Percentiles rank a stretch among this genome's conserved stretches.
Evolutionary conservation across 352 stramenopile genomes (phyloP).

Genomic region (Phytophthora palmivora): DNA sequence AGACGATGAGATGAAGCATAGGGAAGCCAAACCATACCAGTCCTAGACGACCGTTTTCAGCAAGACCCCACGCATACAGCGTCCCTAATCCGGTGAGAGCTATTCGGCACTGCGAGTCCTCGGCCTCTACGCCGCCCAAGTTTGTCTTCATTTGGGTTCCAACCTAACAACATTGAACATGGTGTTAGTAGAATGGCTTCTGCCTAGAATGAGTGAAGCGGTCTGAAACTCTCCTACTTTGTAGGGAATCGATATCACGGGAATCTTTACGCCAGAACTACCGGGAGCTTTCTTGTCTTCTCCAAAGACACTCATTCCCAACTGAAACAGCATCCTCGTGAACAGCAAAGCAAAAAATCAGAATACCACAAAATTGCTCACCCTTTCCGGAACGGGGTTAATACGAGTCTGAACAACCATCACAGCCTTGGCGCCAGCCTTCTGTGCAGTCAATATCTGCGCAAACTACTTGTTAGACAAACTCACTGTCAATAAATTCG

Average conservation of each 20-base stretch:
- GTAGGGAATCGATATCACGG: slow-evolving; percentile 65
- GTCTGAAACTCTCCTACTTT: slow-evolving; percentile 31
- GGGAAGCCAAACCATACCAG: slow-evolving; percentile 39
- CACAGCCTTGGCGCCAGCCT: slow-evolving; percentile 69
- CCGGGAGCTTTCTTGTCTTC: slow-evolving; percentile 47
- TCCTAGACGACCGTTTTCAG: slow-evolving; percentile 67
- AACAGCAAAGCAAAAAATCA: background rate
- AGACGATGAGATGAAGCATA: background rate
- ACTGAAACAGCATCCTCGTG: slow-evolving; percentile 30
- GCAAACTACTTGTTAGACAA: slow-evolving; percentile 2
- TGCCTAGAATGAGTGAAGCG: background rate
- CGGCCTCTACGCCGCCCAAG: slow-evolving; percentile 46
- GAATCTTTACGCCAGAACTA: slow-evolving; percentile 65
- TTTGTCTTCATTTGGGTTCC: slow-evolving; percentile 54
- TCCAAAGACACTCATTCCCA: slow-evolving; percentile 57
- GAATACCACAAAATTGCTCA: slow-evolving; percentile 15
- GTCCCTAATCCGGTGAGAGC: slow-evolving; percentile 47
- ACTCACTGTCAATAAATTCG: background rate
- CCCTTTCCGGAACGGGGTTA: slow-evolving; percentile 52
- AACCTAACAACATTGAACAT: slow-evolving; percentile 23
- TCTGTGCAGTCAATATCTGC: slow-evolving; percentile 70
- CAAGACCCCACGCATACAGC: slow-evolving; percentile 78
- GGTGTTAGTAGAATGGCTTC: background rate
- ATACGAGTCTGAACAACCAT: slow-evolving; percentile 67
- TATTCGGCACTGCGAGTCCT: slow-evolving; percentile 59